Base-by-base conservation (phyloP, 805 yeast genomes). In the Candida xyloterini region DNA sequence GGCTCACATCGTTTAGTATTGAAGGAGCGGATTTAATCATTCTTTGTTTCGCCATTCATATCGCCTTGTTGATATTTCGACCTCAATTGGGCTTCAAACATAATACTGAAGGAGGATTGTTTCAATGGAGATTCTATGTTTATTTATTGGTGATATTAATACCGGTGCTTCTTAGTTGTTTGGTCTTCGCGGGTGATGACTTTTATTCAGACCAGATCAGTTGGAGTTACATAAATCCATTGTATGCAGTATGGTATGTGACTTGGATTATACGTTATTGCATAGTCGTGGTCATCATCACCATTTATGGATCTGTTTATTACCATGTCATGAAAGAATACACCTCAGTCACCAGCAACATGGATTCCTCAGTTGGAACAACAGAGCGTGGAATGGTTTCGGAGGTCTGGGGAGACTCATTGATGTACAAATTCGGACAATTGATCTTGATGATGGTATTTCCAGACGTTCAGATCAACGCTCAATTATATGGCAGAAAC, bases 11-110 rank as follows among this genome's bases (percentile, higher is more conserved):
- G 3, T 70, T 80, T 27, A 73, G 87, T 15, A 82, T 84, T 10
- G 95, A 86, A 60, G 95, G 95, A 15, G 88, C 90, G 1, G 97
- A 89, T 61, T 56, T 87, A 25, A 89, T 93, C 13, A 89, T 88
- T 37, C 65, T 87, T 23, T 73, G 82, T 25, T 84, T 89, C 63
- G 95, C 96, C 1, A 62, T 88, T 11, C 96, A 89, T 62, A 83
- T 91, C 8, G 86, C 79, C 20, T 56, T 88, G 30, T 64, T 87
- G 22, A 82, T 89, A 4, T 84, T 86, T 59, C 66, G 68, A 43
- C 87, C 91, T 10, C 4, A 24, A 18, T 18, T 18, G 20, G 26
- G 26, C 13, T 4, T 24, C 26, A 4, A n/a, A 10, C 22, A 18
- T 18, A 57, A 42, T 54, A 52, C 10, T 10, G 91, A 84, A 60